Evolutionary conservation across 2,329 filamentous ascomycete genomes (phyloP).

Genomic region (Leptographium flavum): DNA sequence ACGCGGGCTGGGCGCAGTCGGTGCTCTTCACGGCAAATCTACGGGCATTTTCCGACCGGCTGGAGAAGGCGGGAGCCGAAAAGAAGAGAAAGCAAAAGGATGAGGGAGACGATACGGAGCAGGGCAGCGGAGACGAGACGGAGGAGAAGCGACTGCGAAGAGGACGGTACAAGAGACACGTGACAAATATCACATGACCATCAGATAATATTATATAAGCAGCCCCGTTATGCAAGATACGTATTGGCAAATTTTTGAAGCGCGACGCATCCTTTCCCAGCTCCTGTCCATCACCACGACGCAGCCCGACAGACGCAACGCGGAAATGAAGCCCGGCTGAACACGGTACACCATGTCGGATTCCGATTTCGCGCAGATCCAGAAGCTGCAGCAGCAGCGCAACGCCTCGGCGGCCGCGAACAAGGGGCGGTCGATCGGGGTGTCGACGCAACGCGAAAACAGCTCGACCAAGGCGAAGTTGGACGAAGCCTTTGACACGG

Average conservation of each 20-base stretch:
- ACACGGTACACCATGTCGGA: conserved; percentile 46
- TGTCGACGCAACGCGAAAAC: conserved; percentile 67
- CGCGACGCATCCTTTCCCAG: not conserved
- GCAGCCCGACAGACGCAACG: not conserved
- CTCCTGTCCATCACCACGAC: not conserved
- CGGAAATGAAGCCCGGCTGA: not conserved
- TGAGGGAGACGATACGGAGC: too few relatives aligned
- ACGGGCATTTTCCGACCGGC: conserved; percentile 62
- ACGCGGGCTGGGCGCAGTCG: conserved; percentile 95
- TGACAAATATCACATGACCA: not conserved
- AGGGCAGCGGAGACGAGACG: not conserved
- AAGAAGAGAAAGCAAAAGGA: not conserved
- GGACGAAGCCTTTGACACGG: conserved; percentile 76
- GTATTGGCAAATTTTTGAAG: not conserved
- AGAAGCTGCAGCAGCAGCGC: conserved; percentile 82
- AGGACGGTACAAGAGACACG: not conserved
- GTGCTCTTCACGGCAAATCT: conserved; percentile 92
- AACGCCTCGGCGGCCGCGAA: conserved; percentile 66
- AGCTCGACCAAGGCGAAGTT: conserved; percentile 80
- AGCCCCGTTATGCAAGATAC: not conserved
- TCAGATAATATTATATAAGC: too few relatives aligned
- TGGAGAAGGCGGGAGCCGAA: conserved; percentile 15
- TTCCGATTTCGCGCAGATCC: conserved; percentile 78
- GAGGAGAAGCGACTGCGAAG: conserved; percentile 13
- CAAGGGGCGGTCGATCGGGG: conserved; percentile 69